Percentiles rank a stretch among this genome's conserved stretches.
Conservation (phyloP, 768 basidiomycete genomes). For the Suillus bovinus region DNA sequence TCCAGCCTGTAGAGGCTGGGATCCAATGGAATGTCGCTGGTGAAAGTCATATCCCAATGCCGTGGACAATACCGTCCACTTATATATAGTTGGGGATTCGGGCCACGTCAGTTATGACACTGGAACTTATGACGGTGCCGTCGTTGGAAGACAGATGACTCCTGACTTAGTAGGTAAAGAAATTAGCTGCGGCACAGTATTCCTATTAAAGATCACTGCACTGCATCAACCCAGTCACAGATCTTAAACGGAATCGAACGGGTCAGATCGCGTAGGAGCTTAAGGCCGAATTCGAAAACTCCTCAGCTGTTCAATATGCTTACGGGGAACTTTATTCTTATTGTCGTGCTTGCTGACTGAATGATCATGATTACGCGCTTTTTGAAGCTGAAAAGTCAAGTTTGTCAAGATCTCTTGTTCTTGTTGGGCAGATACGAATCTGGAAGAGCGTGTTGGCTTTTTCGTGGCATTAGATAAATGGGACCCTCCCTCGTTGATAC, state of each 20-base stretch:
- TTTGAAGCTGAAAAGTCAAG: background rate
- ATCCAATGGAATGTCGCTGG: conserved; percentile 3
- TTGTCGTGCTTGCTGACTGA: background rate
- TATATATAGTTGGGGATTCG: background rate
- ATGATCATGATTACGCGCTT: background rate
- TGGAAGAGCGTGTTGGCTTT: conserved; percentile 9
- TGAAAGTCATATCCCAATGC: background rate
- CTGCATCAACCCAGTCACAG: background rate
- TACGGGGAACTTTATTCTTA: background rate
- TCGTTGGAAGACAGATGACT: background rate
- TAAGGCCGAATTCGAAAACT: too few relatives aligned
- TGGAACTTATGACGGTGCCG: conserved; percentile 1
- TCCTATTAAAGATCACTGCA: background rate
- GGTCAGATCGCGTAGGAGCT: too few relatives aligned
- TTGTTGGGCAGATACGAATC: background rate
- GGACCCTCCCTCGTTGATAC: too few relatives aligned
- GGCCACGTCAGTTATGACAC: background rate
- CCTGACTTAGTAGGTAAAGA: too few relatives aligned
- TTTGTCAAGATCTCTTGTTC: background rate
- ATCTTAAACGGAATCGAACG: too few relatives aligned
- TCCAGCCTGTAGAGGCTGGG: conserved; percentile 18
- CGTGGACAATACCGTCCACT: background rate
- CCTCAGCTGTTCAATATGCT: background rate
- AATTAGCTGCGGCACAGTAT: background rate
- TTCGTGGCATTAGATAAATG: conserved; percentile 39